A percentile compares a stretch with the other conserved stretches of the same genome.
phyloP scores from a whole-genome alignment of 2,329 filamentous ascomycete species.

The Colletotrichum eleusines region DNA sequence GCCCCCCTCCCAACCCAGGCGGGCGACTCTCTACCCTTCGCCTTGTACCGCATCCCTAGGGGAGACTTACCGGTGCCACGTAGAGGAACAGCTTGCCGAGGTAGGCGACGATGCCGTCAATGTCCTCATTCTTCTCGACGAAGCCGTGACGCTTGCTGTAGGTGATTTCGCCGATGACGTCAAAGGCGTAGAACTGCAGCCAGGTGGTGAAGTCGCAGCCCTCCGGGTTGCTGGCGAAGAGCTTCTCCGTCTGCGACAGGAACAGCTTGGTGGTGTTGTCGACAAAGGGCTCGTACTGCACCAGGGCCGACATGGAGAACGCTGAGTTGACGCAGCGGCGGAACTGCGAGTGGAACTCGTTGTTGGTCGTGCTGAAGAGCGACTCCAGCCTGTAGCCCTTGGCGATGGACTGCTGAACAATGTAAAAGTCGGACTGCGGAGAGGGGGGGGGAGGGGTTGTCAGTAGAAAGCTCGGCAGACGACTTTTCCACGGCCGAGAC shows the following conservation, averaged over 20 bases:
- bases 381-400: constrained; percentile 77
- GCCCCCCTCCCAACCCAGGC: too few species aligned
- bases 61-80: constrained; percentile 70
- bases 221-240: constrained; percentile 61
- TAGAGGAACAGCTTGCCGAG: constrained; percentile 75
- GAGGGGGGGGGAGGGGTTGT: not conserved
- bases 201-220: constrained; percentile 76
- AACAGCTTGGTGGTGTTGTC: constrained; percentile 81
- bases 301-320: constrained; percentile 81
- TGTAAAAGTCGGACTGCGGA: constrained; percentile 82
- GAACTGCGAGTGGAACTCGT: constrained; percentile 80
- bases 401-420: constrained; percentile 79
- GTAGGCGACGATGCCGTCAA: constrained; percentile 79
- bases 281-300: constrained; percentile 85
- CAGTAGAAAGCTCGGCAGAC: not conserved
- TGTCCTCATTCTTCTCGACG: constrained; percentile 78
- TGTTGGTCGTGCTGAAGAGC: constrained; percentile 81
- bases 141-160: constrained; percentile 83
- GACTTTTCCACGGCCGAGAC: not conserved
- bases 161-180: constrained; percentile 83
- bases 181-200: constrained; percentile 86
- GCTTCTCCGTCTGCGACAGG: constrained; percentile 69
- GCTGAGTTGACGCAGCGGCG: constrained; percentile 80
- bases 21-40: not conserved
- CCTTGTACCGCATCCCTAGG: not conserved